phyloP scores from a whole-genome alignment of 768 basidiomycete species.

The Amanita pallidorosea region DNA sequence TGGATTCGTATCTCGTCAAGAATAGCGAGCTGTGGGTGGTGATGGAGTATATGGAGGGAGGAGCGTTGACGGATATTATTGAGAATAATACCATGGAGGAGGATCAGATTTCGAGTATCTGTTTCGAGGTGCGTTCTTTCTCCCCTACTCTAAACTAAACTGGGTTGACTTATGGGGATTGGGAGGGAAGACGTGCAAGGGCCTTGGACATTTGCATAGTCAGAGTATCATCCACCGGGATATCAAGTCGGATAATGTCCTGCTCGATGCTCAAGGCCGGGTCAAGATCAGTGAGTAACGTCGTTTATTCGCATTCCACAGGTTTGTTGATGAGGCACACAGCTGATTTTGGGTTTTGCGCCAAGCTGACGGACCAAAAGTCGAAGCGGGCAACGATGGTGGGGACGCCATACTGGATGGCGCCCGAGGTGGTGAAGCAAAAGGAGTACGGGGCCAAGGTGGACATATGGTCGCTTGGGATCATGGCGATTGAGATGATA shows the following conservation, averaged over 20 bases:
- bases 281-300: conserved; percentile 89
- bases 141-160: background rate
- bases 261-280: conserved; percentile 83
- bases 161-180: background rate
- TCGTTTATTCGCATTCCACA: background rate
- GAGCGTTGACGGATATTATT: conserved; percentile 94
- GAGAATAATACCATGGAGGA: conserved; percentile 94
- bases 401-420: conserved; percentile 98
- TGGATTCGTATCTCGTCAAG: conserved; percentile 85
- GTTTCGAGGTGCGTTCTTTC: conserved; percentile 60
- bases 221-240: conserved; percentile 95
- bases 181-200: conserved; percentile 69
- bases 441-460: conserved; percentile 97
- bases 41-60: conserved; percentile 99
- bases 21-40: conserved; percentile 92
- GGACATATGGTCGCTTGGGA: conserved; percentile 94
- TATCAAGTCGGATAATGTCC: conserved; percentile 94
- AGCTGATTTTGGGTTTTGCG: conserved; percentile 98
- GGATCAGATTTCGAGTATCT: conserved; percentile 90
- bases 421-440: conserved; percentile 95
- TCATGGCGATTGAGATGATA: conserved; percentile 99
- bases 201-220: conserved; percentile 84
- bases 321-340: background rate
- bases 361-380: conserved; percentile 92
- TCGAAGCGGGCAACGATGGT: conserved; percentile 99